Evolutionary conservation across 768 basidiomycete species (phyloP), one percentile per base, ranked within the genome.

Genomic region (Pleurotus giganteus): DNA sequence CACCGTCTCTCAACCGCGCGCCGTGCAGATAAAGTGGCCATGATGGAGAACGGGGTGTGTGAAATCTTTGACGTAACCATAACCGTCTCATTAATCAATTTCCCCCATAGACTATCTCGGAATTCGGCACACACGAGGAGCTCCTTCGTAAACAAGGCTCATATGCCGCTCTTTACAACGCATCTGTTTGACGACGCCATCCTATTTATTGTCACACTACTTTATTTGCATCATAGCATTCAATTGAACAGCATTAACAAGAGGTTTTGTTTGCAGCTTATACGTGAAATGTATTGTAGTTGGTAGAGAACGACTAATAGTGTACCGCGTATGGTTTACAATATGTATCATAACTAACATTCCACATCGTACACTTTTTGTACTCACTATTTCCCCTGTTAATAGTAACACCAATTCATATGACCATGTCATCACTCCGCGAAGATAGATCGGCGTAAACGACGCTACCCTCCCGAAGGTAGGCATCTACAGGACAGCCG

Each of bases 1-100:
- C 91, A 93, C 71, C 81, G 88, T 57, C 79, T 93, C 56, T 84
- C 87, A 23, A 88, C 86, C 42, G 89, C 90, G 17, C 85, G 89
- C 2, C 82, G 88, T 39, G 91, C 91, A 58, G 89, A 93, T 72
- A 91, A 90, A 70, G 82, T 91, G 59, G 89, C 88, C 39, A 88
- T 91, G 84, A 89, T 91, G 87, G 86, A 91, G 61, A 78, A 80
- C 62, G 89, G 89, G 69, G 80, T 81, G 39, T 41, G 39, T 41
- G 39, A 68, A 61, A 71, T 65, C 9, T 24, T 55, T 34, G 27
- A 32, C 31, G 31, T 32, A 32, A 32, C 31, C 13, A 6, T 32
- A 32, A 32, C 31, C 31, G 7, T 32, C 31, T 13, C 31, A 6
- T 32, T 32, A 6, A 13, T 13, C 13, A 6, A 6, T 6, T 32